These are phyloP conservation scores for Aspergillus clavatus DNA, from an alignment of 2,329 filamentous ascomycete genomes.

Conservation along the genomic window DNA sequence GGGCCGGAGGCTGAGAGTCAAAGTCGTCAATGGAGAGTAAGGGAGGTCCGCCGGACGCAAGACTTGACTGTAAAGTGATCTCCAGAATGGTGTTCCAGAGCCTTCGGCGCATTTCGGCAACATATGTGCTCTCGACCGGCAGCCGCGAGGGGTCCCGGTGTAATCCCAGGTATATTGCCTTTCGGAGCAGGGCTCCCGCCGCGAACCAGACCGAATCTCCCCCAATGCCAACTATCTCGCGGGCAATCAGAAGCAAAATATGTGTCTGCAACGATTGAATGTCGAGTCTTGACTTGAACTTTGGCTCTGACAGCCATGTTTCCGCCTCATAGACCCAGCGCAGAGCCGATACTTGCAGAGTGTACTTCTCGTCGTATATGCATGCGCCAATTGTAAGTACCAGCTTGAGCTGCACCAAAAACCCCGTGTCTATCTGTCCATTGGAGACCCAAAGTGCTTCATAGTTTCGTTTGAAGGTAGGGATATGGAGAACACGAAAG, in stretches of 20 bases:
- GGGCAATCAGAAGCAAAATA: constrained; percentile 36
- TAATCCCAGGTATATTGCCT: constrained; percentile 38
- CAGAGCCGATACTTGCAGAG: constrained; percentile 46
- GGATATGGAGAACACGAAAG: constrained; percentile 54
- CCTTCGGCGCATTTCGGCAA: constrained; percentile 25
- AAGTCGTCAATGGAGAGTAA: constrained; percentile 34
- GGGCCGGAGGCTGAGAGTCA: constrained; percentile 34
- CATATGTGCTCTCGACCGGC: constrained; percentile 17
- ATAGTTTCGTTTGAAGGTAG: constrained; percentile 53
- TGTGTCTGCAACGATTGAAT: constrained; percentile 49
- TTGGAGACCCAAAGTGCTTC: constrained; percentile 46
- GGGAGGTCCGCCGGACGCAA: constrained; percentile 34
- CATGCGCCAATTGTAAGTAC: constrained; percentile 54
- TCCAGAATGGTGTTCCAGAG: constrained; percentile 35
- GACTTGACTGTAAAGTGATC: constrained; percentile 33
- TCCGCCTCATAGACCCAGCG: constrained; percentile 57
- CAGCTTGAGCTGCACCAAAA: constrained; percentile 55
- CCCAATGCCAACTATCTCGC: constrained; percentile 32
- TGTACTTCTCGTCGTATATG: constrained; percentile 49
- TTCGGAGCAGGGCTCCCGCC: constrained; percentile 34
- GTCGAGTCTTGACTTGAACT: constrained; percentile 49
- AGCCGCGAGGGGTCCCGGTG: constrained; percentile 37
- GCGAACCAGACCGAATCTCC: constrained; percentile 37
- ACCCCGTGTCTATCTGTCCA: constrained; percentile 34
- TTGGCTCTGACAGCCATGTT: constrained; percentile 51